phyloP scores from a whole-genome alignment of 805 yeast species.

The Suhomyces faveliae region DNA sequence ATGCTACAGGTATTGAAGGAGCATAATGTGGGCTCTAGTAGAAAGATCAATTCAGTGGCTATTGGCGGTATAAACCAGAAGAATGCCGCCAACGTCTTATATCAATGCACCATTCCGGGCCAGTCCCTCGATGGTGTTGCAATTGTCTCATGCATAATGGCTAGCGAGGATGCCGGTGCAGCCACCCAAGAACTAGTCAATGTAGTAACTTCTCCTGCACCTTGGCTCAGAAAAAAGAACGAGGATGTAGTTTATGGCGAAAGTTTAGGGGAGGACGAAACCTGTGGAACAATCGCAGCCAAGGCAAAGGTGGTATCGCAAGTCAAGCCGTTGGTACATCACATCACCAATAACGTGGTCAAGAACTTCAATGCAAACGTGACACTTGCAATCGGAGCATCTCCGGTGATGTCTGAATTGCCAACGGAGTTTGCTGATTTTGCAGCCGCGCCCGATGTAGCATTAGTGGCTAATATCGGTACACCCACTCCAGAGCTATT shows the following conservation, averaged over 20 bases:
- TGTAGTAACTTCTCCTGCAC: slow-evolving; percentile 23
- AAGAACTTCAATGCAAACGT: slow-evolving; percentile 86
- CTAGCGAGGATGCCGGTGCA: slow-evolving; percentile 48
- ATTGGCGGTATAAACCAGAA: slow-evolving; percentile 75
- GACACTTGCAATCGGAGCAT: slow-evolving; percentile 76
- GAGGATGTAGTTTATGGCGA: background rate
- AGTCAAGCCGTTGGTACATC: slow-evolving; percentile 67
- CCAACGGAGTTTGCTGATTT: slow-evolving; percentile 66
- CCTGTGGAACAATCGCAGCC: slow-evolving; percentile 15
- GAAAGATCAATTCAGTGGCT: slow-evolving; percentile 59
- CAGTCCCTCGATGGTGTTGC: slow-evolving; percentile 75
- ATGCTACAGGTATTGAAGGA: slow-evolving; percentile 46
- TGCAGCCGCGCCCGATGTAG: slow-evolving; percentile 51
- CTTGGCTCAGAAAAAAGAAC: slow-evolving; percentile 5
- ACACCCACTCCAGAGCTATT: slow-evolving; percentile 52
- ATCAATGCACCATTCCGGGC: slow-evolving; percentile 46
- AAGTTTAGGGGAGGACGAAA: too few species aligned
- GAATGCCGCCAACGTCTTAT: slow-evolving; percentile 59
- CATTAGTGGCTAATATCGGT: slow-evolving; percentile 73
- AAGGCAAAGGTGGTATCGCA: background rate
- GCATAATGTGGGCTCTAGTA: slow-evolving; percentile 24
- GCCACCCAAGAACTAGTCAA: slow-evolving; percentile 45
- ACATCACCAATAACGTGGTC: slow-evolving; percentile 86
- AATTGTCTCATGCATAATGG: slow-evolving; percentile 84
- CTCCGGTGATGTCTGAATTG: slow-evolving; percentile 86